Evolutionary conservation across 2,329 filamentous ascomycete species (phyloP).

Genomic region (Fusarium marasasianum): DNA sequence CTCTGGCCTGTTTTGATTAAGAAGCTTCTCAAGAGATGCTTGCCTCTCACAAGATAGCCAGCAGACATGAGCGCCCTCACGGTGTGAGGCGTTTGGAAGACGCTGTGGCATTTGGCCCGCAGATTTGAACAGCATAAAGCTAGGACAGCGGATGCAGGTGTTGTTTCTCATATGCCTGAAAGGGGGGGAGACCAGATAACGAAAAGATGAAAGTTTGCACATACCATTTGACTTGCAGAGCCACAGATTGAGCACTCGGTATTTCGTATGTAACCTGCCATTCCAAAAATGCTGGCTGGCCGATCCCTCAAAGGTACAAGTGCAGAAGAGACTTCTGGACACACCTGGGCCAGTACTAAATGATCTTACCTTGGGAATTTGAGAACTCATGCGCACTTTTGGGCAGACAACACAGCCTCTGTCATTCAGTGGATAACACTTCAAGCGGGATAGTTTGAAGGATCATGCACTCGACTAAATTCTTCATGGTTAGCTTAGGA

Average conservation of each 20-base stretch:
- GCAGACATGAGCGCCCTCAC: not conserved
- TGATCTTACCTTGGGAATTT: conserved; percentile 45
- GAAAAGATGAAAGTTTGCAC: conserved; percentile 7
- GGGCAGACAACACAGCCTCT: conserved; percentile 14
- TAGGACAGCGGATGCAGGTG: not conserved
- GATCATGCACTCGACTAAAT: conserved; percentile 12
- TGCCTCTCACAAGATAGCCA: conserved; percentile 1
- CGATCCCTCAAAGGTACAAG: not conserved
- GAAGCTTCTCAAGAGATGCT: conserved; percentile 6
- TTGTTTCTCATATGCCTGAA: not conserved
- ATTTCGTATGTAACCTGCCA: not conserved
- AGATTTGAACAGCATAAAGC: not conserved
- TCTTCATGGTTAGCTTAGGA: not conserved
- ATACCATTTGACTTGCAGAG: conserved; percentile 9
- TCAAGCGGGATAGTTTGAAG: not conserved
- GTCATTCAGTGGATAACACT: conserved; percentile 22
- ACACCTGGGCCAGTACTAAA: not conserved
- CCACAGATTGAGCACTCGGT: not conserved
- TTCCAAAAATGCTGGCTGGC: not conserved
- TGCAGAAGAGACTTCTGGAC: not conserved
- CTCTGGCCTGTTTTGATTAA: not conserved
- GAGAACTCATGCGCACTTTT: conserved; percentile 45
- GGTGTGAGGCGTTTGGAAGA: not conserved
- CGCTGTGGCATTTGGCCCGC: not conserved
- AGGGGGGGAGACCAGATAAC: not conserved